Evolutionary conservation across 2,329 filamentous ascomycete genomes (phyloP).

Genomic region (Laburnicola sp.): DNA sequence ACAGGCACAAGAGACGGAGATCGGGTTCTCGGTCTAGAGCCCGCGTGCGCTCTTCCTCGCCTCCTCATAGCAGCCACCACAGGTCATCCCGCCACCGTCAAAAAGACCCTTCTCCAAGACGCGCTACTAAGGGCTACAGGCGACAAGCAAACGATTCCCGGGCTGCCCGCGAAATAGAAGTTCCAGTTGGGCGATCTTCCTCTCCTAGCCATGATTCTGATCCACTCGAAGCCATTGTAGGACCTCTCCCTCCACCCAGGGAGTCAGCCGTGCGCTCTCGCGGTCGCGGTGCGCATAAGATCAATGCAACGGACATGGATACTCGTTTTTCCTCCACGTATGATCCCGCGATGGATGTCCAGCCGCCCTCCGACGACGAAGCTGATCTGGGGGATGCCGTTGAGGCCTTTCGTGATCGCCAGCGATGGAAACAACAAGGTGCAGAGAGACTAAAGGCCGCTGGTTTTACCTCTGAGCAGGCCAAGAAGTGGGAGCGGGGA

Average conservation of each 20-base stretch:
- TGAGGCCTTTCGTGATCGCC: slow-evolving; percentile 77
- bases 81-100: slow-evolving; percentile 13
- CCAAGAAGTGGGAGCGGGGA: slow-evolving; percentile 70
- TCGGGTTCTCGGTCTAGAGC: slow-evolving; percentile 26
- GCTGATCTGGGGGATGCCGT: slow-evolving; percentile 80
- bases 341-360: slow-evolving; percentile 61
- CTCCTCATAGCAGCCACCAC: slow-evolving; percentile 16
- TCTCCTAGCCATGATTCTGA: slow-evolving; percentile 60
- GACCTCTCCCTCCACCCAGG: slow-evolving; percentile 65
- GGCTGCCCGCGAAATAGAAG: not conserved
- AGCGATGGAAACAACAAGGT: slow-evolving; percentile 74
- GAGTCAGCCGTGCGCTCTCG: slow-evolving; percentile 46
- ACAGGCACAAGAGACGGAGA: slow-evolving; percentile 18
- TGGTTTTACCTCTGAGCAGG: slow-evolving; percentile 75
- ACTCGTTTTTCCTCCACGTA: slow-evolving; percentile 72
- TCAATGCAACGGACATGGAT: slow-evolving; percentile 66
- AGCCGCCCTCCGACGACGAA: slow-evolving; percentile 52
- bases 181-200: slow-evolving; percentile 13
- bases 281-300: slow-evolving; percentile 37
- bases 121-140: not conserved
- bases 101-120: slow-evolving; percentile 20
- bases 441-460: slow-evolving; percentile 75
- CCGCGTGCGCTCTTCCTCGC: slow-evolving; percentile 24
- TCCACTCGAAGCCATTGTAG: slow-evolving; percentile 74
- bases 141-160: not conserved